Evolutionary conservation across 108 stramenopile species (phyloP).

Genomic region (Aureococcus anophagefferens): DNA sequence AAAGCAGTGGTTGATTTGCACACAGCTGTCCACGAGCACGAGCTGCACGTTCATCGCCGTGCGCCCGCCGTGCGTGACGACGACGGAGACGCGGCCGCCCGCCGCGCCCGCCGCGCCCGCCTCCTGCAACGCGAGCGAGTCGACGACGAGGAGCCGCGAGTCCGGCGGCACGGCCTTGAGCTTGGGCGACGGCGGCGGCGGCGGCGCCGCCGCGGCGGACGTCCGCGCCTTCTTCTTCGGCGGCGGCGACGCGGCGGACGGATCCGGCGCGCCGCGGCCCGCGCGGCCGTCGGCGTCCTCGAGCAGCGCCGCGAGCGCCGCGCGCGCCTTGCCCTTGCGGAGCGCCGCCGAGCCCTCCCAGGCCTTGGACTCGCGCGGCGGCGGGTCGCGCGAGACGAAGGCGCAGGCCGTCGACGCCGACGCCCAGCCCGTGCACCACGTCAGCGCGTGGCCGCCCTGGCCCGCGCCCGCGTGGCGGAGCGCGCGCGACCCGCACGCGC

Average conservation of each 20-base stretch:
- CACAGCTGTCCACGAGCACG: too few relatives aligned
- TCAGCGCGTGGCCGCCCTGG: neutral
- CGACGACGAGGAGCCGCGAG: neutral
- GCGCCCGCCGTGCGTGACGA: neutral
- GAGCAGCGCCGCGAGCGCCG: neutral
- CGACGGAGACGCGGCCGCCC: neutral
- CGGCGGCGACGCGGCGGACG: neutral
- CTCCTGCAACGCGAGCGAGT: neutral
- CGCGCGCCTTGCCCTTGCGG: neutral
- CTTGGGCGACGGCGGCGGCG: neutral
- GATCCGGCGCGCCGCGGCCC: neutral
- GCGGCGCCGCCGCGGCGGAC: neutral
- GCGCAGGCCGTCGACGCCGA: neutral
- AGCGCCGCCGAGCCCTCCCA: neutral
- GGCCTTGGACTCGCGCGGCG: neutral
- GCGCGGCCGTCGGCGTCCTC: neutral
- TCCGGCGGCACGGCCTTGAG: neutral
- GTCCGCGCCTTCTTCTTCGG: neutral
- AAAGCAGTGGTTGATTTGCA: too few relatives aligned
- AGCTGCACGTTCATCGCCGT: neutral
- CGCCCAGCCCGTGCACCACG: neutral
- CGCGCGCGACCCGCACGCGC: neutral
- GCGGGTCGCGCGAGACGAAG: neutral
- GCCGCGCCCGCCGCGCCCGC: neutral
- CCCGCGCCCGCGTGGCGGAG: neutral